Evolutionary conservation across 768 basidiomycete species (phyloP).

Genomic region (Rhodotorula kratochvilovae): DNA sequence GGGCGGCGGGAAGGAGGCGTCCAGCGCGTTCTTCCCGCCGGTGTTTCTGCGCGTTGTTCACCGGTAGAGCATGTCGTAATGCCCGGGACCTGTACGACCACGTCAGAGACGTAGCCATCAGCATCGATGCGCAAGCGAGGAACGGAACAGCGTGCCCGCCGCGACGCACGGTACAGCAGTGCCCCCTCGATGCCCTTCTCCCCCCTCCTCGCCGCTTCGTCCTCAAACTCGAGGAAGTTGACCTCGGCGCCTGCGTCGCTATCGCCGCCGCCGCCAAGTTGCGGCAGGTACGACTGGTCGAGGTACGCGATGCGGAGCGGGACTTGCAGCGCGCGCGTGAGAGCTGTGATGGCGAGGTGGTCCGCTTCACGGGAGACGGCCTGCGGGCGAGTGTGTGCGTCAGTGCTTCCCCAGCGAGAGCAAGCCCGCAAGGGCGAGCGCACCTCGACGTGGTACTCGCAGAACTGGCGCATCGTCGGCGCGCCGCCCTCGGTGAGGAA

Average conservation of each 20-base stretch:
- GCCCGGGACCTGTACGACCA: constrained; percentile 32
- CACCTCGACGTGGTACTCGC: constrained; percentile 68
- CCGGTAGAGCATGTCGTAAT: constrained; percentile 27
- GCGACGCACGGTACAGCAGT: constrained; percentile 28
- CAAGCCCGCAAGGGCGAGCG: constrained; percentile 46
- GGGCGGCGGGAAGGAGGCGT: background rate
- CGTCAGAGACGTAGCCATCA: background rate
- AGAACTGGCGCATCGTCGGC: constrained; percentile 58
- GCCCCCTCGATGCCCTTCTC: constrained; percentile 28
- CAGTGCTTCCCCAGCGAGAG: background rate
- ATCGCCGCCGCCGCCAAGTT: constrained; percentile 44
- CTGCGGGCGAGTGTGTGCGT: constrained; percentile 5
- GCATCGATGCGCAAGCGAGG: background rate
- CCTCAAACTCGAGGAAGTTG: constrained; percentile 64
- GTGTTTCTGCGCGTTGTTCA: background rate
- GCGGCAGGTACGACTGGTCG: constrained; percentile 54
- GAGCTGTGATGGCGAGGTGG: constrained; percentile 74
- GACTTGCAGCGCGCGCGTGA: constrained; percentile 63
- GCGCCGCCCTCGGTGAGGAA: constrained; percentile 52
- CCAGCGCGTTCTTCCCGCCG: background rate
- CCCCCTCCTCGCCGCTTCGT: constrained; percentile 47
- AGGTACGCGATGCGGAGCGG: constrained; percentile 75
- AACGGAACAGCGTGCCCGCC: too few species aligned
- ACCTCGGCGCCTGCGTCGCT: constrained; percentile 49
- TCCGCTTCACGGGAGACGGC: constrained; percentile 54